Conservation (phyloP, 2,329 filamentous ascomycete genomes). For the Colletotrichum trifolii region DNA sequence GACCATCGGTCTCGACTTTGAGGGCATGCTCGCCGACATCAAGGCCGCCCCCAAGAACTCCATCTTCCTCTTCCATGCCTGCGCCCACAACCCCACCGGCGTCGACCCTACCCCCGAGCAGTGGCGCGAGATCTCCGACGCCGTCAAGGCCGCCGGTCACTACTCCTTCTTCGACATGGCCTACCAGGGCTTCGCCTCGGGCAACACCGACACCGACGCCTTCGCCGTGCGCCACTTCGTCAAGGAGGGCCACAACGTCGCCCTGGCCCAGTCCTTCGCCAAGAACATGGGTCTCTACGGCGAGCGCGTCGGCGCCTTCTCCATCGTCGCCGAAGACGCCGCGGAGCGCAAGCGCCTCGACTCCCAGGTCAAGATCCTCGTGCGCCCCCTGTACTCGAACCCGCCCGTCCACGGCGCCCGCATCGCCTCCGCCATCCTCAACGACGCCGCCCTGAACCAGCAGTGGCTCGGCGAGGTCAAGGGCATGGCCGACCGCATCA, state of each 20-base stretch:
- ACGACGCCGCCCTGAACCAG: conserved; percentile 83
- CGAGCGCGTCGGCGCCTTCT: conserved; percentile 97
- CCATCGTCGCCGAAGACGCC: conserved; percentile 83
- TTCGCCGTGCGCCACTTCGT: conserved; percentile 95
- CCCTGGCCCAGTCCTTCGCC: conserved; percentile 92
- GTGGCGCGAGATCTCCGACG: conserved; percentile 90
- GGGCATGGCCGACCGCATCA: conserved; percentile 99
- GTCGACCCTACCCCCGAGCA: conserved; percentile 92
- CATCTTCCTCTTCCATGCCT: conserved; percentile 94
- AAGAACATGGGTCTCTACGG: conserved; percentile 99
- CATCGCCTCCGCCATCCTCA: conserved; percentile 91
- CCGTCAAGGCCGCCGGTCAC: conserved; percentile 87
- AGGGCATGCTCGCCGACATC: conserved; percentile 90
- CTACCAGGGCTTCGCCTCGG: conserved; percentile 97
- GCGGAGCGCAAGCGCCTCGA: conserved; percentile 97
- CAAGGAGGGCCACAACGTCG: conserved; percentile 88
- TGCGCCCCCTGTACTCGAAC: conserved; percentile 98
- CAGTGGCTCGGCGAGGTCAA: conserved; percentile 98
- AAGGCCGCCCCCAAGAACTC: conserved; percentile 87
- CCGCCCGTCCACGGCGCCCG: conserved; percentile 96
- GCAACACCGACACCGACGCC: conserved; percentile 90
- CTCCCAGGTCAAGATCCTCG: conserved; percentile 97
- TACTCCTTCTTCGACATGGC: conserved; percentile 99
- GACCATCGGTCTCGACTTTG: conserved; percentile 97
- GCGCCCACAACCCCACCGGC: conserved; percentile 97